phyloP scores from a whole-genome alignment of 2,329 filamentous ascomycete species.

The Xylaria sp. region DNA sequence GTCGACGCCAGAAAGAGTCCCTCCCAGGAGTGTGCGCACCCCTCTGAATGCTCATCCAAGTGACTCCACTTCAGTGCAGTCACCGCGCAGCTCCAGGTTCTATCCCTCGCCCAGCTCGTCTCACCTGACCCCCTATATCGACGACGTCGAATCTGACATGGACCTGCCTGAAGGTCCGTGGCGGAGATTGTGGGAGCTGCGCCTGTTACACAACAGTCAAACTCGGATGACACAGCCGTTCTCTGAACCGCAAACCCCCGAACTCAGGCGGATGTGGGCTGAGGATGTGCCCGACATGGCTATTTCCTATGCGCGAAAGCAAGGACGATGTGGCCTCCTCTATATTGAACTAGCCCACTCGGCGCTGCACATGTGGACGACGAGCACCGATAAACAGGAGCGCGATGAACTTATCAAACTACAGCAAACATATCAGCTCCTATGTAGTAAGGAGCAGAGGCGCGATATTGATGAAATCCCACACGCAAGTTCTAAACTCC shows the following conservation, averaged over 20 bases:
- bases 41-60: conserved; percentile 16
- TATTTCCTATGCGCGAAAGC: conserved; percentile 38
- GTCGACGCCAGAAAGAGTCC: conserved; percentile 13
- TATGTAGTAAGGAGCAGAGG: conserved; percentile 46
- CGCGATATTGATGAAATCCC: conserved; percentile 43
- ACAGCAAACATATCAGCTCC: conserved; percentile 45
- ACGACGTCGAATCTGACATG: conserved; percentile 34
- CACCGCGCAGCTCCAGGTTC: conserved; percentile 27
- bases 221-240: conserved; percentile 40
- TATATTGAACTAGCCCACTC: conserved; percentile 45
- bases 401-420: conserved; percentile 40
- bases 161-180: conserved; percentile 44
- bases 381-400: conserved; percentile 33
- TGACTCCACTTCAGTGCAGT: conserved; percentile 24
- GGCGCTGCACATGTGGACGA: conserved; percentile 45
- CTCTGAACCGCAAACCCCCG: conserved; percentile 25
- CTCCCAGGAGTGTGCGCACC: conserved; percentile 3
- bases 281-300: conserved; percentile 44
- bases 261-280: conserved; percentile 39
- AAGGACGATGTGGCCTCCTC: conserved; percentile 42
- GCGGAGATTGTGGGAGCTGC: conserved; percentile 46
- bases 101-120: conserved; percentile 35
- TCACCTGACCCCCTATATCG: conserved; percentile 28
- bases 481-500: conserved; percentile 32
- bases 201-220: conserved; percentile 45